Base-by-base conservation (phyloP, 176 grass and related monocot genomes). In the Chloris gayana region DNA sequence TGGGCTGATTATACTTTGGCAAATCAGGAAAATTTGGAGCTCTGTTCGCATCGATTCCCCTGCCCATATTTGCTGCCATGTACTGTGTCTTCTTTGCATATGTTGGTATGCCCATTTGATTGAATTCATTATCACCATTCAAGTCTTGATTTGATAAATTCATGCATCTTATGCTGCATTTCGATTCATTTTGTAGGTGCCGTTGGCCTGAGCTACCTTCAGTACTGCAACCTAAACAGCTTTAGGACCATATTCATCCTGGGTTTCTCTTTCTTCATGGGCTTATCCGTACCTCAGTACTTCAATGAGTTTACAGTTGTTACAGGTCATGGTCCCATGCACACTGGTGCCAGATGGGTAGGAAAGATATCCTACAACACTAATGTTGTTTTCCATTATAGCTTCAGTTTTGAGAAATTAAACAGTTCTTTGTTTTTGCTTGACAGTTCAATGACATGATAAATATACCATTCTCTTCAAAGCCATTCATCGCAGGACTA, bases 241-340 rank as follows among this genome's bases (percentile, higher is more conserved):
- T 95, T 95, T 44, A 92, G 90, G 66, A 98, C 95, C 17, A 98
- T 91, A 37, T 98, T 98, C 88, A 94, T 98, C 51, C 22, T 98
- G 79, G 95, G 95, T 1, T 91, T 98, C n/a, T 63, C 95, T 22
- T 27, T 98, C 54, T 95, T 98, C 84, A 93, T 98, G 88, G 95
- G 95, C 69, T 64, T 98, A 69, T 98, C 95, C 0, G 81, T 98
- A 51, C 95, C 95, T 14, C 92, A 98, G 61, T 98, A 98, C 80
- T 98, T 98, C 85, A 98, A 98, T 11, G 95, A 98, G 72, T 98
- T 89, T 47, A 87, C 92, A 31, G 77, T 88, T 2, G 88, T 95
- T 14, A 81, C 95, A 13, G 86, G 95, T 22, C 78, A 94, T 4
- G 95, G 95, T 64, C 95, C 95, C 0, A 92, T 93, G 62, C 90